A percentile compares a stretch with the other conserved stretches of the same genome.
Conservation (phyloP, 306 rosid species). For the Cicer yamashitae region DNA sequence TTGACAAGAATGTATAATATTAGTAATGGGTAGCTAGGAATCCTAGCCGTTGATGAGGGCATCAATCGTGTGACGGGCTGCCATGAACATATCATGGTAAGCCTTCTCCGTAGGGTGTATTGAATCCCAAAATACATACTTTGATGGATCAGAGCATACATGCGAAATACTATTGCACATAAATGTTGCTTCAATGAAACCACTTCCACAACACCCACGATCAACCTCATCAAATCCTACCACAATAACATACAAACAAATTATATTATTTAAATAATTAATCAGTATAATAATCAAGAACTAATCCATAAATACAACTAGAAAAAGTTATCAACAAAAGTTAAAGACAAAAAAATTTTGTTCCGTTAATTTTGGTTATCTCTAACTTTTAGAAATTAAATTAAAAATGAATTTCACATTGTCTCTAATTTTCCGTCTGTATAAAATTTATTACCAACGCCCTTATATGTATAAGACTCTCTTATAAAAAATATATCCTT, state of each 20-base stretch:
- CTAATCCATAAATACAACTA: not conserved
- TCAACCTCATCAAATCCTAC: slow-evolving; percentile 61
- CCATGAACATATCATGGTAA: slow-evolving; percentile 46
- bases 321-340: too few relatives aligned
- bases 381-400: too few relatives aligned
- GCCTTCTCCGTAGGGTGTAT: slow-evolving; percentile 68
- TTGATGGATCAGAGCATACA: slow-evolving; percentile 63
- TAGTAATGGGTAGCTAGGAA: not conserved
- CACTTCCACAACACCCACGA: slow-evolving; percentile 78
- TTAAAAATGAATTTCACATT: too few relatives aligned
- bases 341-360: too few relatives aligned
- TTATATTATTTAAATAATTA: not conserved
- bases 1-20: not conserved
- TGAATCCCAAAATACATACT: slow-evolving; percentile 78
- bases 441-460: too few relatives aligned
- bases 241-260: not conserved
- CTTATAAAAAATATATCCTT: too few relatives aligned
- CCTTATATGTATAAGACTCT: too few relatives aligned
- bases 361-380: too few relatives aligned
- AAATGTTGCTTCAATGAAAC: slow-evolving; percentile 56
- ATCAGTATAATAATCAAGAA: not conserved
- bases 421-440: too few relatives aligned
- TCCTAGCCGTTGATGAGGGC: slow-evolving; percentile 43
- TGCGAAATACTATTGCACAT: slow-evolving; percentile 52
- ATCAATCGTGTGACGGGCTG: slow-evolving; percentile 47